Percentiles rank a stretch among this genome's conserved stretches.
Evolutionary conservation across 805 yeast species (phyloP).

Genomic region (Lipomyces starkeyi): DNA sequence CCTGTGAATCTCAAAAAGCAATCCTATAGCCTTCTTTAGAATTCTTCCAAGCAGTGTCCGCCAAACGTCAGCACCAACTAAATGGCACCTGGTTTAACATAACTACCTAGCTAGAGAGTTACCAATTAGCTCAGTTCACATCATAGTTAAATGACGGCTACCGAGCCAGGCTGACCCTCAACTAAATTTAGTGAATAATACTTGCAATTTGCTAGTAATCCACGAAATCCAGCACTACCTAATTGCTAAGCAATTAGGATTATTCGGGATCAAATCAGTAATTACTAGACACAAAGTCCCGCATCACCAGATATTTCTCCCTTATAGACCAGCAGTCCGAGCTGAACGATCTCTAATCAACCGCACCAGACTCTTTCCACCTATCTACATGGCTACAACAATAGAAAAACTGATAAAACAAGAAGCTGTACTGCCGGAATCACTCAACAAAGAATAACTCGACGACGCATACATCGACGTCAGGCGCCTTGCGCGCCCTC

Average conservation of each 20-base stretch:
- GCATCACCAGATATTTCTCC: slow-evolving; percentile 16
- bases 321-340: slow-evolving; percentile 19
- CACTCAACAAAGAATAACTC: background rate
- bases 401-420: slow-evolving; percentile 1
- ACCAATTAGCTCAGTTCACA: background rate
- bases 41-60: slow-evolving; percentile 37
- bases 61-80: slow-evolving; percentile 4
- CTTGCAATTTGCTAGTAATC: slow-evolving; percentile 45
- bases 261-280: slow-evolving; percentile 11
- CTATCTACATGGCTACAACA: slow-evolving; percentile 27
- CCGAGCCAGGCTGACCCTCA: slow-evolving; percentile 1
- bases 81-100: slow-evolving; percentile 14
- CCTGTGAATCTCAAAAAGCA: background rate
- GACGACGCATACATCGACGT: slow-evolving; percentile 3
- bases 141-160: background rate
- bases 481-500: no score
- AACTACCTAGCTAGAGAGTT: slow-evolving; percentile 7
- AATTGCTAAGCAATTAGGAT: background rate
- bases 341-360: slow-evolving; percentile 4
- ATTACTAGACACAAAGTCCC: slow-evolving; percentile 6
- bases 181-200: slow-evolving; percentile 36
- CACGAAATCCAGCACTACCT: slow-evolving; percentile 43
- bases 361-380: slow-evolving; percentile 21
- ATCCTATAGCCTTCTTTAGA: slow-evolving; percentile 38
- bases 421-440: slow-evolving; percentile 7